Base-by-base conservation (phyloP, 2,329 filamentous ascomycete genomes). In the Domatiomyces globalis region DNA sequence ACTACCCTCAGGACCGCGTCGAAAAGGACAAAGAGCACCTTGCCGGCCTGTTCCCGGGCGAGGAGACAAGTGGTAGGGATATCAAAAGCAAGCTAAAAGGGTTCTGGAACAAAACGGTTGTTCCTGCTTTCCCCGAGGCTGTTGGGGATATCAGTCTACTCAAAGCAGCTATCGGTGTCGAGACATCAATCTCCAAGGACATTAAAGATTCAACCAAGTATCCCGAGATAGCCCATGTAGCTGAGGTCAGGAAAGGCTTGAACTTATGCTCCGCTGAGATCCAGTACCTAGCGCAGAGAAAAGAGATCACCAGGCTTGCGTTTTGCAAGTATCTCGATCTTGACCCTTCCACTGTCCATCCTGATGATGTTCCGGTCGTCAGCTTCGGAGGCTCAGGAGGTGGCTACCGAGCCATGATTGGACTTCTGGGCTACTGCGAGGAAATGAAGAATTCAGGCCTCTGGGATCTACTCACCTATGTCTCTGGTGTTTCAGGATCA, bases 51-150 rank as follows among this genome's bases (percentile, higher is more conserved):
- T 47, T 47, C n/a, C 20, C 45, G 1, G 22, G 12, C 1, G 19
- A 18, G 17, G 20, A 27, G 45, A 25, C 10, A 12, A 18, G 7
- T 18, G 29, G 27, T 18, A 33, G 17, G 17, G 45, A 48, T 20
- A 39, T 53, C 43, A 55, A 53, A 33, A 43, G 47, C 25, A 55
- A 53, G 46, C 45, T 55, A 45, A 51, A 46, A 45, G 48, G 50
- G n/a, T 55, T 55, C 50, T 55, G 53, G 53, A 52, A 55, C 33
- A 52, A 53, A 45, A 55, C 48, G 12, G 43, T 55, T 48, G 53
- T 55, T 6, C 53, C 53, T 8, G 51, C 53, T 17, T 55, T 55
- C 36, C 53, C 53, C 17, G 53, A 55, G 46, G 53, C 53, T 17
- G 43, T 55, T 17, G 53, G 47, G 12, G 53, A 55, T 27, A 51